A percentile compares a stretch with the other conserved stretches of the same genome.
phyloP scores from a whole-genome alignment of 805 yeast species.

The Metahyphopichia silvanorum region DNA sequence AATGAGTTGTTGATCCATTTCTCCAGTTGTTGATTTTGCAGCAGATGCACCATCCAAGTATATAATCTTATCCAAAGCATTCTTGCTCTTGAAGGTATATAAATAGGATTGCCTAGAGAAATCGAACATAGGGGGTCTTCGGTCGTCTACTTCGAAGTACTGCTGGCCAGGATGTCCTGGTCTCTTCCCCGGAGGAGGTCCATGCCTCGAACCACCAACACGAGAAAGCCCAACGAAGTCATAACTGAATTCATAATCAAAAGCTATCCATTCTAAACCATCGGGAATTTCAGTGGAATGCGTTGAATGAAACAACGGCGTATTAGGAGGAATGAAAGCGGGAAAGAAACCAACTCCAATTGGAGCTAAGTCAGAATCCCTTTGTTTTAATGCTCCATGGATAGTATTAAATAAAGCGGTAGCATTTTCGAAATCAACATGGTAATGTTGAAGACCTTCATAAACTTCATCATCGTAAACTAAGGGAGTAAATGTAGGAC shows the following conservation, averaged over 20 bases:
- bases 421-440: constrained; percentile 48
- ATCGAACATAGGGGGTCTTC: constrained; percentile 5
- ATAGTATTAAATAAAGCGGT: constrained; percentile 55
- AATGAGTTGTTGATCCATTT: constrained; percentile 50
- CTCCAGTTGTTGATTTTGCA: constrained; percentile 54
- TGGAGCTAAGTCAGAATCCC: constrained; percentile 50
- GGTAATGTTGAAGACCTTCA: too few species aligned
- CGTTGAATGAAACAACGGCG: constrained; percentile 55
- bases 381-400: constrained; percentile 50
- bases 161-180: constrained; percentile 3
- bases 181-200: constrained; percentile 4
- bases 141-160: constrained; percentile 1
- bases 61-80: constrained; percentile 48
- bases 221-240: constrained; percentile 33
- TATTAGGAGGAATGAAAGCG: constrained; percentile 58
- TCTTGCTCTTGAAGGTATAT: constrained; percentile 45
- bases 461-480: too few species aligned
- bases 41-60: constrained; percentile 69
- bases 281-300: constrained; percentile 38
- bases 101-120: constrained; percentile 16
- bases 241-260: constrained; percentile 61
- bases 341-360: constrained; percentile 58
- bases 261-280: constrained; percentile 59
- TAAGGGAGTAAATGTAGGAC: too few species aligned
- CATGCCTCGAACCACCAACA: neutral